These are phyloP conservation scores for Termitomyces sp. DNA, from an alignment of 768 basidiomycete genomes.

Conservation along the genomic window DNA sequence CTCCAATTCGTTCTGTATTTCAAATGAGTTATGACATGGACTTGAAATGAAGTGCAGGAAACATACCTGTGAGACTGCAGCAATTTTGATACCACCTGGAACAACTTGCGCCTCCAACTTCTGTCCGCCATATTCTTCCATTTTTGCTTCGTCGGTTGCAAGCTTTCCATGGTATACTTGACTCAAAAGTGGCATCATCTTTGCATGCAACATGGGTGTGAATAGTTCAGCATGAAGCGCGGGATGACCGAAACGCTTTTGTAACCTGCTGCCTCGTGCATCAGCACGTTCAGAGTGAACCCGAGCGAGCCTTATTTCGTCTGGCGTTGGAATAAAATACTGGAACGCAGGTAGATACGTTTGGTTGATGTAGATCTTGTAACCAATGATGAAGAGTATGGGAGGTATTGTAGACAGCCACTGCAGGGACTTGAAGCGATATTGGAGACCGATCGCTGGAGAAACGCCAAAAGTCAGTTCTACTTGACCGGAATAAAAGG, in stretches of 20 bases:
- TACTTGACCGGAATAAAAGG: neutral
- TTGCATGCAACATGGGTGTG: conserved; percentile 82
- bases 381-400: conserved; percentile 66
- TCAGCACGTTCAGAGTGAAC: conserved; percentile 79
- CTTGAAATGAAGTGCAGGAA: neutral
- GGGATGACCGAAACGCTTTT: conserved; percentile 93
- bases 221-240: conserved; percentile 83
- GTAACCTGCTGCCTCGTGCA: conserved; percentile 63
- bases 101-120: conserved; percentile 70
- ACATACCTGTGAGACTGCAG: conserved; percentile 68
- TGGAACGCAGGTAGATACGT: conserved; percentile 64
- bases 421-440: conserved; percentile 62
- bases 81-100: conserved; percentile 78
- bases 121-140: conserved; percentile 76
- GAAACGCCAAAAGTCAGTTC: conserved; percentile 6
- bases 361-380: conserved; percentile 81
- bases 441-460: conserved; percentile 81
- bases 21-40: neutral
- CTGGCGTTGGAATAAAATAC: conserved; percentile 79
- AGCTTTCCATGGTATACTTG: conserved; percentile 78
- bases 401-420: conserved; percentile 89
- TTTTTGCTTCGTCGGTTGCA: conserved; percentile 51
- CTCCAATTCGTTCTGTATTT: conserved; percentile 57
- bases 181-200: conserved; percentile 72
- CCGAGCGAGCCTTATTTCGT: conserved; percentile 68